Evolutionary conservation across 768 basidiomycete species (phyloP).

Genomic region (Amanita subjunquillea): DNA sequence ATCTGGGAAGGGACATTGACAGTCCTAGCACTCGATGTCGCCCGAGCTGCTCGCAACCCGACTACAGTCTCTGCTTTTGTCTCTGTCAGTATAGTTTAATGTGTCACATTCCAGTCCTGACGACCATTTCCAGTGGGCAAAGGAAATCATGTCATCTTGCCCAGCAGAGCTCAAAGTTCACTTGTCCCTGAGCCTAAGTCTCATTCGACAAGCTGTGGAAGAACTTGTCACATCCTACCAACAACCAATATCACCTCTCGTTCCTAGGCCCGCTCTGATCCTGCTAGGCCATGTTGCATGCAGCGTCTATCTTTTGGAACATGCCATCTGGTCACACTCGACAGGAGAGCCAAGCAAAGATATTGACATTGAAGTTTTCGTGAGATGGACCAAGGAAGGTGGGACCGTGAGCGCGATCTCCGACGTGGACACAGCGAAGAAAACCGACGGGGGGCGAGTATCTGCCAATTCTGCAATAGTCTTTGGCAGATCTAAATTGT

Average conservation of each 20-base stretch:
- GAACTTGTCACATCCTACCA: constrained; percentile 30
- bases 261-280: constrained; percentile 49
- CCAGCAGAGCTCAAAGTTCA: constrained; percentile 20
- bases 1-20: constrained; percentile 76
- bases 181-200: constrained; percentile 18
- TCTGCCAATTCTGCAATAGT: constrained; percentile 22
- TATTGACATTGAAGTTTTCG: constrained; percentile 42
- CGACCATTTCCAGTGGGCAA: constrained; percentile 40
- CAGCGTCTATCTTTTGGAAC: constrained; percentile 52
- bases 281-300: constrained; percentile 47
- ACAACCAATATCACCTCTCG: constrained; percentile 30
- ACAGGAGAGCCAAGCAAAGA: constrained; percentile 18
- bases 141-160: constrained; percentile 29
- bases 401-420: constrained; percentile 27
- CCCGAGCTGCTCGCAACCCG: constrained; percentile 40
- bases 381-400: constrained; percentile 38
- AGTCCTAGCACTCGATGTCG: constrained; percentile 59
- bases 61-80: constrained; percentile 34
- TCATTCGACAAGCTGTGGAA: constrained; percentile 28
- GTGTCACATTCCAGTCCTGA: not conserved
- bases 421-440: constrained; percentile 21
- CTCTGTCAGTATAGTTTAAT: constrained; percentile 27
- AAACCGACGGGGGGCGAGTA: constrained; percentile 14
- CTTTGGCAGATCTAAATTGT: constrained; percentile 22
- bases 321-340: constrained; percentile 48